A percentile compares a stretch with the other conserved stretches of the same genome.
Conservation (phyloP, 495 filamentous ascomycete genomes). For the Podospora sp. region DNA sequence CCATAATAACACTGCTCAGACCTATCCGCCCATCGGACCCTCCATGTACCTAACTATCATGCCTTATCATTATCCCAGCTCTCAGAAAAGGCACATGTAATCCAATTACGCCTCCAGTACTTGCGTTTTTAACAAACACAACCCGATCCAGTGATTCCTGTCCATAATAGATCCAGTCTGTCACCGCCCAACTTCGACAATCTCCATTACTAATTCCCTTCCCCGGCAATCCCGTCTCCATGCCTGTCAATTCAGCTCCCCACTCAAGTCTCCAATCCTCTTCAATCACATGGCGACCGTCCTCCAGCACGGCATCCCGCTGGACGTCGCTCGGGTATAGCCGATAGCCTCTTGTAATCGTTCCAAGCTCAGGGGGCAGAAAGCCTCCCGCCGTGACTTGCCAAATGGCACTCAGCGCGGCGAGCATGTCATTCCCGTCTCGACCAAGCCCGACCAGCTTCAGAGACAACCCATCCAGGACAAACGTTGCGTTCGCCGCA, state of each 20-base stretch:
- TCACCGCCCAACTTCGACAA: slow-evolving; percentile 39
- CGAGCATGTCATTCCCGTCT: slow-evolving; percentile 40
- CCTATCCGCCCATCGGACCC: no score
- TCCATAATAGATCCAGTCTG: slow-evolving; percentile 38
- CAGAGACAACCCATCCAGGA: slow-evolving; percentile 32
- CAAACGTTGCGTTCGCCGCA: slow-evolving; percentile 31
- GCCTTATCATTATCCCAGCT: slow-evolving; percentile 20
- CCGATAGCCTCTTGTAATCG: slow-evolving; percentile 20
- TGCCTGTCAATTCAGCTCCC: slow-evolving; percentile 15
- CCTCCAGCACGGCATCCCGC: background rate
- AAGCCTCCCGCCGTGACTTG: background rate
- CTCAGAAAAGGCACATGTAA: slow-evolving; percentile 38
- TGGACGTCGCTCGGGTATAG: slow-evolving; percentile 39
- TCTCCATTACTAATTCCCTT: slow-evolving; percentile 27
- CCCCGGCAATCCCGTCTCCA: slow-evolving; percentile 21
- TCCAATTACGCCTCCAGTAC: slow-evolving; percentile 33
- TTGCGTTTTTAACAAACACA: slow-evolving; percentile 39
- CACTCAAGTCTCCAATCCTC: slow-evolving; percentile 24
- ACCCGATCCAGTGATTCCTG: slow-evolving; percentile 40
- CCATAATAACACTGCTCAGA: no score
- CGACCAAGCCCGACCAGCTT: slow-evolving; percentile 38
- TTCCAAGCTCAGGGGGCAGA: slow-evolving; percentile 17
- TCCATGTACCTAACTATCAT: no score
- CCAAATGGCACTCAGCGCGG: slow-evolving; percentile 15
- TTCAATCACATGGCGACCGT: slow-evolving; percentile 25